Evolutionary conservation across 1,139 yeast genomes (phyloP).

Genomic region (Suhomyces atakaporum): DNA sequence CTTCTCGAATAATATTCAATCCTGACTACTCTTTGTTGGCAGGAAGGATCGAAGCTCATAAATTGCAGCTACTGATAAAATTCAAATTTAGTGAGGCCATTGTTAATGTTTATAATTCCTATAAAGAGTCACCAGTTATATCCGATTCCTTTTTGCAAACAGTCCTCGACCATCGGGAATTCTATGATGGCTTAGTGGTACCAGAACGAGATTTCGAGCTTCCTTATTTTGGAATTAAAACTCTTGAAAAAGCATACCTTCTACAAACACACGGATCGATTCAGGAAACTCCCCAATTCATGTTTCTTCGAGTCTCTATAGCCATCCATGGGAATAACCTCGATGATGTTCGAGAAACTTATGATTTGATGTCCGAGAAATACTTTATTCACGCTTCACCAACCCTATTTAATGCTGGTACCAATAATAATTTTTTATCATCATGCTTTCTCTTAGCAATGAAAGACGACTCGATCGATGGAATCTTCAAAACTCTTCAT

Average conservation of each 20-base stretch:
- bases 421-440: slow-evolving; percentile 83
- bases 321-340: slow-evolving; percentile 51
- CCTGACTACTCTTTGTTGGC: slow-evolving; percentile 52
- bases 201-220: slow-evolving; percentile 42
- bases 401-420: slow-evolving; percentile 86
- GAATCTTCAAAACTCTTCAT: slow-evolving; percentile 83
- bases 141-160: slow-evolving; percentile 31
- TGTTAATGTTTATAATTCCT: background rate
- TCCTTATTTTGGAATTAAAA: slow-evolving; percentile 55
- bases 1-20: slow-evolving; percentile 46
- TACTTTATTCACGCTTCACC: slow-evolving; percentile 90
- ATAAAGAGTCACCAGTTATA: slow-evolving; percentile 17
- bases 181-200: slow-evolving; percentile 39
- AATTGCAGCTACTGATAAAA: slow-evolving; percentile 32
- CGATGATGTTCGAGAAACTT: slow-evolving; percentile 46
- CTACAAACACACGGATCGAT: slow-evolving; percentile 34
- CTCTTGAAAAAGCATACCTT: slow-evolving; percentile 51
- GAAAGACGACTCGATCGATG: slow-evolving; percentile 90
- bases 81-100: slow-evolving; percentile 39
- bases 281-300: slow-evolving; percentile 54
- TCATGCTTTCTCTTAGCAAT: slow-evolving; percentile 87
- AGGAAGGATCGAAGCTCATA: slow-evolving; percentile 43
- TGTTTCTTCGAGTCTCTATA: slow-evolving; percentile 54
- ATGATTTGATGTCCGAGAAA: slow-evolving; percentile 74
- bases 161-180: slow-evolving; percentile 33